phyloP scores from a whole-genome alignment of 2,329 filamentous ascomycete species.

The Fusarium circinatum region DNA sequence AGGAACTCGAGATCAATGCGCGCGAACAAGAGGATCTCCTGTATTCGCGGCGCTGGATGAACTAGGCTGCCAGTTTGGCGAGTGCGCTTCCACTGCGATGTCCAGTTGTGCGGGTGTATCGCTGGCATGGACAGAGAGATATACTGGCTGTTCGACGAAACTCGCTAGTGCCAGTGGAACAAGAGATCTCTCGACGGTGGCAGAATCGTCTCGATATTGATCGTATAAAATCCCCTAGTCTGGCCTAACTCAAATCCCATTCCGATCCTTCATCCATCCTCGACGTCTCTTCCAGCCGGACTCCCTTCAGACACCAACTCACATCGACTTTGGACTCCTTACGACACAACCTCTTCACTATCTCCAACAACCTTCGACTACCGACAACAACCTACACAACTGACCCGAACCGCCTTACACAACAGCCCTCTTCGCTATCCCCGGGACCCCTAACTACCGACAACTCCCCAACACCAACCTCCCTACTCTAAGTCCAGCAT shows the following conservation, averaged over 20 bases:
- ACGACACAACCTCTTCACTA: too few relatives aligned
- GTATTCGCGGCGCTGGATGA: not conserved
- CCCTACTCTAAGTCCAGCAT: not conserved
- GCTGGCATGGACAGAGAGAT: fast-evolving
- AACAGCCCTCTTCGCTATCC: fast-evolving
- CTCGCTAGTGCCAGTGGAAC: not conserved
- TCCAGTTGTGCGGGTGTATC: fast-evolving
- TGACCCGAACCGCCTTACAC: not conserved
- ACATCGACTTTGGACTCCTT: not conserved
- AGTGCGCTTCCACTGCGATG: fast-evolving
- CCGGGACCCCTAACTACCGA: not conserved
- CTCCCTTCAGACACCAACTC: too few relatives aligned
- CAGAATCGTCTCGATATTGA: not conserved
- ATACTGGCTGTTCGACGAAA: not conserved
- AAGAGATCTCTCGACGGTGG: not conserved
- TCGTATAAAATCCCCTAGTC: not conserved
- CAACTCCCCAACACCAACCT: not conserved
- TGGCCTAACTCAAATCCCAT: not conserved
- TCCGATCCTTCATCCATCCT: not conserved
- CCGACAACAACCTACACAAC: too few relatives aligned
- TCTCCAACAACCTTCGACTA: too few relatives aligned
- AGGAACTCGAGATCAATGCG: not conserved
- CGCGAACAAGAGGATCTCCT: not conserved
- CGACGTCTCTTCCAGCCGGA: fast-evolving
- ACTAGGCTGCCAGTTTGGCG: fast-evolving